A percentile compares a stretch with the other conserved stretches of the same genome.
phyloP scores from a whole-genome alignment of 805 yeast species.

The Saccharomycodes ludwigii region DNA sequence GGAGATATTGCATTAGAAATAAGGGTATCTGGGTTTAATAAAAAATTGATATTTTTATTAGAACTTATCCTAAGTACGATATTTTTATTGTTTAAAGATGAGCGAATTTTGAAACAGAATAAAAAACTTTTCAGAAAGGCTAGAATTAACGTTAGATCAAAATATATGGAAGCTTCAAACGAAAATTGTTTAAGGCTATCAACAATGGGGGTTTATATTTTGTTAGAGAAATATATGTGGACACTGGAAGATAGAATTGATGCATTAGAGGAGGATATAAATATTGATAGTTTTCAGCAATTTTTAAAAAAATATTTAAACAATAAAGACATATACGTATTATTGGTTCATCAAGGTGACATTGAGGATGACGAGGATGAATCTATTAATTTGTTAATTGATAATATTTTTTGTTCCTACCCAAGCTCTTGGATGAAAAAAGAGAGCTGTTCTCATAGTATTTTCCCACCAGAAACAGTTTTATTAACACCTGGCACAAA shows the following conservation, averaged over 20 bases:
- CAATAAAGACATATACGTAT: constrained; percentile 23
- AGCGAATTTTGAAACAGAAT: neutral
- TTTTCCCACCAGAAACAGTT: constrained; percentile 26
- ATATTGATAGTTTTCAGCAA: constrained; percentile 22
- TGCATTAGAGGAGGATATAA: constrained; percentile 37
- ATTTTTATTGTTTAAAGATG: constrained; percentile 1
- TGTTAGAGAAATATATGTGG: constrained; percentile 47
- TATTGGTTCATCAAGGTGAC: constrained; percentile 43
- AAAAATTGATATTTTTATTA: constrained; percentile 27
- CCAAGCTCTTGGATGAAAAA: no score
- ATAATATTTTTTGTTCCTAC: neutral
- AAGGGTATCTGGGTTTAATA: constrained; percentile 40
- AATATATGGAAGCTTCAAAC: constrained; percentile 32
- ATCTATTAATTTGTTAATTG: constrained; percentile 15
- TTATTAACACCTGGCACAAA: constrained; percentile 26
- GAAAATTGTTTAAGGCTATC: constrained; percentile 37
- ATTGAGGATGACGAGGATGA: constrained; percentile 14
- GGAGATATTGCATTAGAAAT: constrained; percentile 43
- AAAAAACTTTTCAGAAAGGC: constrained; percentile 33
- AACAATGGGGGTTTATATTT: constrained; percentile 35
- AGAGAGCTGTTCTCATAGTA: no score
- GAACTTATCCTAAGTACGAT: constrained; percentile 14
- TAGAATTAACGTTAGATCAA: constrained; percentile 33
- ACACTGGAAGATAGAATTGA: constrained; percentile 40
- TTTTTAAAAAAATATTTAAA: constrained; percentile 21